These are phyloP conservation scores for Phalaenopsis equestris DNA, from an alignment of 106 monocot species.

Conservation along the genomic window DNA sequence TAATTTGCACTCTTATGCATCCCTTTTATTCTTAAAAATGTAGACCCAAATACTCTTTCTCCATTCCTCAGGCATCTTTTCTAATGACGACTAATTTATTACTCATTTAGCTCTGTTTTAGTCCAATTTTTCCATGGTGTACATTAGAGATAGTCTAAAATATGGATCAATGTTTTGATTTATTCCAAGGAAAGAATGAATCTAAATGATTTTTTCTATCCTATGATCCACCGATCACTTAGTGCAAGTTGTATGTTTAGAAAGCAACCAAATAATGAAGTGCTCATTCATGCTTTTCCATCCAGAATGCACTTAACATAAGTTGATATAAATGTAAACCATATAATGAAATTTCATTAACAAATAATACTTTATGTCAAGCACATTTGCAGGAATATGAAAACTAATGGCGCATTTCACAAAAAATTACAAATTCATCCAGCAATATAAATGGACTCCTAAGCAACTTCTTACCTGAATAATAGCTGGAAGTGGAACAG, in stretches of 20 bases:
- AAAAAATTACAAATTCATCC: neutral
- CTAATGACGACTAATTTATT: no score
- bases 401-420: neutral
- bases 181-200: no score
- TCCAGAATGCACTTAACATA: neutral
- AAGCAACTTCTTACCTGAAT: conserved; percentile 52
- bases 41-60: no score
- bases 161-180: no score
- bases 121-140: no score
- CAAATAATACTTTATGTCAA: neutral
- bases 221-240: neutral
- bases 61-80: no score
- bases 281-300: neutral
- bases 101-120: no score
- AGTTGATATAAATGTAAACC: neutral
- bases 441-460: neutral
- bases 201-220: neutral
- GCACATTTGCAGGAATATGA: neutral
- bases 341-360: neutral
- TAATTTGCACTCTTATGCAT: no score
- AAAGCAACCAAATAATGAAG: neutral
- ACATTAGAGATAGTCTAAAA: no score
- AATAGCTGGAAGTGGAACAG: conserved; percentile 91
- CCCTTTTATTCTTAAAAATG: no score
- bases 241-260: neutral